These are phyloP conservation scores for Ogataea kodamae DNA, from an alignment of 805 yeast genomes.

Conservation along the genomic window DNA sequence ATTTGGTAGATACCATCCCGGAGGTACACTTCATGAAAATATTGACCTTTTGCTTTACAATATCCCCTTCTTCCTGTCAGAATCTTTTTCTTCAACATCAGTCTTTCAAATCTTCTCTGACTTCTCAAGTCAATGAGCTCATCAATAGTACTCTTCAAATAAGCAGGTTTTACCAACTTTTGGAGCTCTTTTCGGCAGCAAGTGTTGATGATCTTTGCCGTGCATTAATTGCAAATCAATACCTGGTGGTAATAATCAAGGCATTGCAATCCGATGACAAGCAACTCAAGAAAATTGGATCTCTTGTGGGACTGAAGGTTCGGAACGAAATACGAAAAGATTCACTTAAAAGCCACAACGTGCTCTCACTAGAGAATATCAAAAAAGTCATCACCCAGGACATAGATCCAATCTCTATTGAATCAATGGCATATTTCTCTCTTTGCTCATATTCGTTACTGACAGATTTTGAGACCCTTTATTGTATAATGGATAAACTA, in stretches of 20 bases:
- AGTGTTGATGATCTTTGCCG: constrained; percentile 52
- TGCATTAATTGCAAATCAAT: constrained; percentile 42
- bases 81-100: constrained; percentile 20
- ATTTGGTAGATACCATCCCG: constrained; percentile 17
- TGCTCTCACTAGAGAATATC: constrained; percentile 34
- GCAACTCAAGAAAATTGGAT: constrained; percentile 30
- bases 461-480: constrained; percentile 32
- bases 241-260: constrained; percentile 38
- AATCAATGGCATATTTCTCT: constrained; percentile 35
- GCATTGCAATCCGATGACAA: constrained; percentile 29
- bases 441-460: constrained; percentile 38
- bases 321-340: constrained; percentile 49
- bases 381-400: constrained; percentile 30
- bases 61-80: constrained; percentile 16
- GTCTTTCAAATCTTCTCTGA: constrained; percentile 18
- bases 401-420: constrained; percentile 19
- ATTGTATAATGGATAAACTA: constrained; percentile 18
- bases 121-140: constrained; percentile 22
- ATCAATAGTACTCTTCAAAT: constrained; percentile 5
- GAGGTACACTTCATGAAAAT: constrained; percentile 18
- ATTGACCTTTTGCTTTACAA: constrained; percentile 23
- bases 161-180: constrained; percentile 18
- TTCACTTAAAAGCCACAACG: constrained; percentile 24
- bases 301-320: constrained; percentile 49
- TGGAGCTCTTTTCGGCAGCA: constrained; percentile 40